Evolutionary conservation across 331 rosid species (phyloP), one percentile per base, ranked within the genome.

Genomic region (Rosa hybrid): DNA sequence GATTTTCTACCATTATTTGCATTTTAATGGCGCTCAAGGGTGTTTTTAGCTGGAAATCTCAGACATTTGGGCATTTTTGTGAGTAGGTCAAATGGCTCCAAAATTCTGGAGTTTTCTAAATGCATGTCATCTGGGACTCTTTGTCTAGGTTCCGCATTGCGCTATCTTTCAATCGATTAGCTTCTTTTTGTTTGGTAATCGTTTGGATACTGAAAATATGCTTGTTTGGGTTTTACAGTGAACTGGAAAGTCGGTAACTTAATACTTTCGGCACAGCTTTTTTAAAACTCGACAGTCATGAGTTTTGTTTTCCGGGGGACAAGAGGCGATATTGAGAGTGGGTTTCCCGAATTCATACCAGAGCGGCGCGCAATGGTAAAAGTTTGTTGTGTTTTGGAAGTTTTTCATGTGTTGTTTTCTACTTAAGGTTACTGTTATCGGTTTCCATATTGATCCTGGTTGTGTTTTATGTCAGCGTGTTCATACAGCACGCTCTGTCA

Each of bases 271-370:
- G 82, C 70, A 34, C 76, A 75, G 62, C 62, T 54, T 74, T 51
- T 39, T 7, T 34, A 75, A 85, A 76, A 72, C 74, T 72, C 73
- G 75, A 76, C 73, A 78, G 87, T 78, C 77, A 92, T 94, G 98
- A 92, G 97, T 87, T 94, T 94, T 87, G 98, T 94, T 73, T 91
- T 94, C 78, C 93, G 98, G 72, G 97, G 98, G 41, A 87, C 97
- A 60, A 90, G 97, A 89, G 89, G 89, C 53, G 97, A 94, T 83
- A 83, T 94, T 41, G 98, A 94, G 83, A 89, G 76, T 88, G 98
- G 97, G 45, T 88, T 90, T 74, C 89, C 98, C 0, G 98, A 90
- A 82, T 91, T 88, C 76, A 84, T 91, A 51, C 90, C 95, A 9
- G 98, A 92, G 89, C 84, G 92, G 82, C 97, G 92, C 67, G 84